A percentile compares a stretch with the other conserved stretches of the same genome.
phyloP scores from a whole-genome alignment of 78 protist genomes.

The Cyanophora paradoxa region DNA sequence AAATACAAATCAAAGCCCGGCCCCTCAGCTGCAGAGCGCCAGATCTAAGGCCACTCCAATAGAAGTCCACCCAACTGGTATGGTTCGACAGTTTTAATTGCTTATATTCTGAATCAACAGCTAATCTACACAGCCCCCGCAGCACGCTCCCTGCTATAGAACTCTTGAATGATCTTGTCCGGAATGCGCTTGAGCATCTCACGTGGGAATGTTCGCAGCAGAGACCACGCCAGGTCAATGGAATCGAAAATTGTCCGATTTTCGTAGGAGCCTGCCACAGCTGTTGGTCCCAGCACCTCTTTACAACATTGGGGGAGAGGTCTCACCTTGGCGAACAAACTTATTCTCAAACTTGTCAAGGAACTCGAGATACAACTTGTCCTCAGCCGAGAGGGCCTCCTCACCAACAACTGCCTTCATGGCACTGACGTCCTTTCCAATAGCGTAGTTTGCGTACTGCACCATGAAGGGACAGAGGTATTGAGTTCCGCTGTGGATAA shows the following conservation, averaged over 20 bases:
- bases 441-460: constrained; percentile 97
- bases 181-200: constrained; percentile 84
- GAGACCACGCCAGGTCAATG: constrained; percentile 96
- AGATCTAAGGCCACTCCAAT: too few species aligned
- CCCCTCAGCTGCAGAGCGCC: too few species aligned
- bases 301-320: neutral
- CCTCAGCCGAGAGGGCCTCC: constrained; percentile 95
- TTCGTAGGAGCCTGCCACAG: constrained; percentile 54
- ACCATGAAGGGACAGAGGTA: too few species aligned
- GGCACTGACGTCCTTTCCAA: constrained; percentile 92
- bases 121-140: too few species aligned
- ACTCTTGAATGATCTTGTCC: too few species aligned
- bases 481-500: too few species aligned
- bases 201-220: constrained; percentile 94
- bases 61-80: too few species aligned
- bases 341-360: constrained; percentile 89
- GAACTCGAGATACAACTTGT: constrained; percentile 92
- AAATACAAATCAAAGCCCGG: too few species aligned
- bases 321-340: constrained; percentile 84
- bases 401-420: constrained; percentile 99
- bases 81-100: too few species aligned
- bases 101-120: too few species aligned
- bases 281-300: neutral
- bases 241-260: constrained; percentile 83
- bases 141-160: too few species aligned